phyloP scores from a whole-genome alignment of 106 monocot genomes.

The Dactylorhiza incarnata region DNA sequence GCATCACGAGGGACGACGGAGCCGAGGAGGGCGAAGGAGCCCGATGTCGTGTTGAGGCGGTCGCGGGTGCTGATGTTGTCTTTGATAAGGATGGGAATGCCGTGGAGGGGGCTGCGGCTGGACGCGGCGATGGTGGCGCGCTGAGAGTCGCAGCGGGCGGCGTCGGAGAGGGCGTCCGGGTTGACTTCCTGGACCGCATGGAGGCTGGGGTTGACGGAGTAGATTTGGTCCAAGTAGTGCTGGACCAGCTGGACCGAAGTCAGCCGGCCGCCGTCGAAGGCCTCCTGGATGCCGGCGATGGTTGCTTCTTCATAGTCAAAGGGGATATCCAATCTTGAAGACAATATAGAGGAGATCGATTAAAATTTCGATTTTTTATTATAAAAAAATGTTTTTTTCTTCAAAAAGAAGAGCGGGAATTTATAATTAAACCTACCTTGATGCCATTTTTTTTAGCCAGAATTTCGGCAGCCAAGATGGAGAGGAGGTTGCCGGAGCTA shows the following conservation, averaged over 20 bases:
- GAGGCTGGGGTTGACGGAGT: slow-evolving; percentile 29
- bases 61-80: slow-evolving; percentile 36
- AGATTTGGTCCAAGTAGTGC: slow-evolving; percentile 24
- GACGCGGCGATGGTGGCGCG: background rate
- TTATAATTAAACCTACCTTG: no score
- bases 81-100: slow-evolving; percentile 45
- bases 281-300: slow-evolving; percentile 33
- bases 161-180: slow-evolving; percentile 36
- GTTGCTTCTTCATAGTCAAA: slow-evolving; percentile 45
- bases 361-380: no score
- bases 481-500: no score
- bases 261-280: slow-evolving; percentile 26
- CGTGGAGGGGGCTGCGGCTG: slow-evolving; percentile 14
- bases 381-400: no score
- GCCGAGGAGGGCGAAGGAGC: no score
- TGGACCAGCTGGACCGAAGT: slow-evolving; percentile 30
- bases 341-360: background rate
- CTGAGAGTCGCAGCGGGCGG: slow-evolving; percentile 28
- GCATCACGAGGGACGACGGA: background rate
- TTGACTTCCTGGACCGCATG: slow-evolving; percentile 46
- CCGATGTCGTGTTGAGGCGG: no score
- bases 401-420: no score
- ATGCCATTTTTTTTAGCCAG: no score
- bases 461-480: no score
- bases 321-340: no score